Evolutionary conservation across 371 early-diverging fungal species (phyloP), one percentile per base, ranked within the genome.

Genomic region (Cokeromyces recurvatus): DNA sequence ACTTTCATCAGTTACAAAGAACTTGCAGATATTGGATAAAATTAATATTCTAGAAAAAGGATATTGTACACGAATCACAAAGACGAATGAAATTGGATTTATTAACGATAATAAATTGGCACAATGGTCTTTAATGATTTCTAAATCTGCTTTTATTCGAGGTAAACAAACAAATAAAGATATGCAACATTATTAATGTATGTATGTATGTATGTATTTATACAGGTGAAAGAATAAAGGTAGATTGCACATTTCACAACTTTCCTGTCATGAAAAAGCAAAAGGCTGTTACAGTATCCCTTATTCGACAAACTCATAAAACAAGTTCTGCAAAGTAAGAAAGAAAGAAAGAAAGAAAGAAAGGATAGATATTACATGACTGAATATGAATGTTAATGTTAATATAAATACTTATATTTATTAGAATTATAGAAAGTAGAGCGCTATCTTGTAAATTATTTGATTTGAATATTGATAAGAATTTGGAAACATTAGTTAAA

Each of bases 251-350:
- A 12, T 44, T 57, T 2, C 29, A 31, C 14, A 36, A 57, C 20
- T 57, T 57, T 17, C 58, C 58, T 24, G 12, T 19, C 8, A 52
- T 57, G 52, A 25, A 52, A 9, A 57, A 44, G 14, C 12, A 9
- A 9, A 36, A 51, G 17, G 52, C 45, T 4, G 32, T 57, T 5
- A 44, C 32, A 25, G 15, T 57, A 16, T 44, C 48, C 2, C 22
- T 57, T 6, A 8, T 44, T 9, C 39, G 48, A 48, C 44, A 38
- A 10, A 39, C 48, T 23, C 29, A 52, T 10, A 57, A 36, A 32
- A 52, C 44, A 16, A 47, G 34, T 19, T 29, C 46, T 17, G 38
- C 48, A 39, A 52, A 52, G 58, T 57, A 57, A 48, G 46, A 21
- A n/a, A 29, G 29, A 29, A 29, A 8, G 29, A 29, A 15, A 21